Evolutionary conservation across 331 rosid genomes (phyloP).

Genomic region (Quercus tomentella): DNA sequence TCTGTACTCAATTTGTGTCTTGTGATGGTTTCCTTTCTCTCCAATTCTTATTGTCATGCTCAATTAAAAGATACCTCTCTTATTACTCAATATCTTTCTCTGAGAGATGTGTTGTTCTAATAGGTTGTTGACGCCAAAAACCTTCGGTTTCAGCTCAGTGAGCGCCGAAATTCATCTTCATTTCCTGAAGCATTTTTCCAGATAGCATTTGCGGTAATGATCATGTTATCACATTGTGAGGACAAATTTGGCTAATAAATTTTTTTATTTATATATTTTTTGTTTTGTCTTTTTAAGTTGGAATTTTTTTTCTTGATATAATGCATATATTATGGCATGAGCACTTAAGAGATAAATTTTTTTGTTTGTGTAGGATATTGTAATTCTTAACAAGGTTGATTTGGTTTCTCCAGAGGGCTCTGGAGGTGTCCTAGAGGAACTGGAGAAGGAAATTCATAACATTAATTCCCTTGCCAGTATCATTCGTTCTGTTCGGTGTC

Average conservation of each 20-base stretch:
- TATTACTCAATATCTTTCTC: neutral
- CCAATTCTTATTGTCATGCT: neutral
- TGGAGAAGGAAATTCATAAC: constrained; percentile 75
- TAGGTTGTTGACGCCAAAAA: constrained; percentile 95
- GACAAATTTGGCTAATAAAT: neutral
- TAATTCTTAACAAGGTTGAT: constrained; percentile 97
- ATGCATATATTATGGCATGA: neutral
- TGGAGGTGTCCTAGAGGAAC: constrained; percentile 55
- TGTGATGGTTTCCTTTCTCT: neutral
- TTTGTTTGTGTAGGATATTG: constrained; percentile 65
- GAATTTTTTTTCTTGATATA: neutral
- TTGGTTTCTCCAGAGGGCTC: constrained; percentile 77
- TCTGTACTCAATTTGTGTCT: neutral
- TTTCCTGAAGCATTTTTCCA: constrained; percentile 85
- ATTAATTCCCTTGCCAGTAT: constrained; percentile 78
- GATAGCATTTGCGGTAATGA: constrained; percentile 89
- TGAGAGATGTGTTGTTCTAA: constrained; percentile 17
- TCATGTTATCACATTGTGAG: neutral
- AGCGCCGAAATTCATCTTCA: constrained; percentile 60
- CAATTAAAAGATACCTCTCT: neutral
- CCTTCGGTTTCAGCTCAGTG: constrained; percentile 67
- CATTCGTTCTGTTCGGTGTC: constrained; percentile 67
- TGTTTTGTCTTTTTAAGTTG: neutral
- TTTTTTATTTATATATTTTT: neutral
- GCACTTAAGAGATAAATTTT: constrained; percentile 12